These are phyloP conservation scores for Thuja plicata DNA, from an alignment of 83 land plant genomes.

Conservation along the genomic window DNA sequence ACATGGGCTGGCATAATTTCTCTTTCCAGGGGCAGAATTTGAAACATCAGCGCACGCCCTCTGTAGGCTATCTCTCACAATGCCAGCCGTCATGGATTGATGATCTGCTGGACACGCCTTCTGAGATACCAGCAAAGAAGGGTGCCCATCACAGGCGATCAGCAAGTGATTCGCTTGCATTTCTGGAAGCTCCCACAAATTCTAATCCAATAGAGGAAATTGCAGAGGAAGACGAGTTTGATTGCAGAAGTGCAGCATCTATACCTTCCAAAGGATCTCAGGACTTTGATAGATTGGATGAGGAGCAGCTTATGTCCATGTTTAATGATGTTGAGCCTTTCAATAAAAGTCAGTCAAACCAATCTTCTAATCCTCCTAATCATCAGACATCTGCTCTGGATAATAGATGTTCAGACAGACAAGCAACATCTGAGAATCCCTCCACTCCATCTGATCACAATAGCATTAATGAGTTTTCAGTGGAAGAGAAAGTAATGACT, in stretches of 20 bases:
- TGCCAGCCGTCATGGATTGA: constrained; percentile 65
- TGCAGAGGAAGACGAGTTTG: constrained; percentile 27
- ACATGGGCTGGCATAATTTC: constrained; percentile 9
- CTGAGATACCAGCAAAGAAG: constrained; percentile 37
- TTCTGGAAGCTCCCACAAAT: constrained; percentile 44
- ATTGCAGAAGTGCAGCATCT: constrained; percentile 19
- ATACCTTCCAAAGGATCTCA: constrained; percentile 18
- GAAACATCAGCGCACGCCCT: constrained; percentile 17
- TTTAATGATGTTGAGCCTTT: constrained; percentile 51
- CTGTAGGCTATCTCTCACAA: constrained; percentile 6
- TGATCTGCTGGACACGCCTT: constrained; percentile 66
- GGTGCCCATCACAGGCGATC: constrained; percentile 69
- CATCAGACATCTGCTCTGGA: constrained; percentile 15
- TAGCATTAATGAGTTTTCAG: constrained; percentile 49
- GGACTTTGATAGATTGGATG: constrained; percentile 70
- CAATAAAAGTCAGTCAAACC: constrained; percentile 13
- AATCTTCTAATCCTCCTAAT: constrained; percentile 1
- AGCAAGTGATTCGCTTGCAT: constrained; percentile 78
- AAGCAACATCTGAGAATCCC: constrained; percentile 39
- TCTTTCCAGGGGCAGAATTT: constrained; percentile 2
- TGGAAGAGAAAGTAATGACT: constrained; percentile 24
- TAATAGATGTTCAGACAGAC: constrained; percentile 29
- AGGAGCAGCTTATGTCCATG: constrained; percentile 83
- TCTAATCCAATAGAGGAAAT: constrained; percentile 14
- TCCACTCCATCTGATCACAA: constrained; percentile 80